A percentile compares a stretch with the other conserved stretches of the same genome.
Conservation (phyloP, 345 rosid species). For the Lepidium aucheri region DNA sequence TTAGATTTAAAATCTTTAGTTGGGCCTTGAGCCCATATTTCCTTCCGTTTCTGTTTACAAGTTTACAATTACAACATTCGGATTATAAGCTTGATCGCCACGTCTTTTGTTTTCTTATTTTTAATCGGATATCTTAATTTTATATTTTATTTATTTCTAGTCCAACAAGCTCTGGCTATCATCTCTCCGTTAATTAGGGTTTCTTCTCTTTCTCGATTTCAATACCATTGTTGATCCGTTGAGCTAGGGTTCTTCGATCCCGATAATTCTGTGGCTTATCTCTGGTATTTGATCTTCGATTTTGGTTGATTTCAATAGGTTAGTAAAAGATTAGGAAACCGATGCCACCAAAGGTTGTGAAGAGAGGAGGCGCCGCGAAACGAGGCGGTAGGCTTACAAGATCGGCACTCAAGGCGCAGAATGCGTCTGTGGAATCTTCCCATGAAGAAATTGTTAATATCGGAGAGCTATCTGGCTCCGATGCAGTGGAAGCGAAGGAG, state of each 20-base stretch:
- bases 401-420: constrained; percentile 41
- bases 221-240: constrained; percentile 6
- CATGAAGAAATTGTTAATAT: constrained; percentile 29
- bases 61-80: background rate
- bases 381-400: constrained; percentile 44
- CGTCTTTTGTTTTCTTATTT: background rate
- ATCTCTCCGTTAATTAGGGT: constrained; percentile 21
- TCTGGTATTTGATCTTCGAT: background rate
- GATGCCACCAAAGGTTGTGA: constrained; percentile 75
- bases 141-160: background rate
- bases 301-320: background rate
- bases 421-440: constrained; percentile 27
- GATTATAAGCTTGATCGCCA: constrained; percentile 18
- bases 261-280: background rate
- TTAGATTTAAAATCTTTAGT: background rate
- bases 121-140: background rate
- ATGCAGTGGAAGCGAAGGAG: constrained; percentile 18
- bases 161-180: background rate
- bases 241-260: constrained; percentile 11
- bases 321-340: background rate
- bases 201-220: constrained; percentile 13
- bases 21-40: background rate
- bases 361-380: constrained; percentile 65
- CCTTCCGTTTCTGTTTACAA: too few species aligned
- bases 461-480: constrained; percentile 26